These are phyloP conservation scores for Daldinia sp. DNA, from an alignment of 2,329 filamentous ascomycete species.

Conservation along the genomic window DNA sequence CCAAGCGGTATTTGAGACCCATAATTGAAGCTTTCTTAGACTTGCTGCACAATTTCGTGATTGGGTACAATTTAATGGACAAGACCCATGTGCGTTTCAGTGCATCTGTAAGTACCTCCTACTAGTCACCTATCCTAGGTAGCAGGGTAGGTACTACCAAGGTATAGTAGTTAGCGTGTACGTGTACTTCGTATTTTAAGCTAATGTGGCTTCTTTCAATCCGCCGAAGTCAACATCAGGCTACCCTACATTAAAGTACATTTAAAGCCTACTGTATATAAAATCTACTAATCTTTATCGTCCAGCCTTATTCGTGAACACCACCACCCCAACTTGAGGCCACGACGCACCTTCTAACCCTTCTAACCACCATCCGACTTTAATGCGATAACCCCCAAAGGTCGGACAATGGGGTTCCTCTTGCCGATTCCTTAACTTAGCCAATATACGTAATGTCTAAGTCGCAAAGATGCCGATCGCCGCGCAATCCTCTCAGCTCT, in stretches of 20 bases:
- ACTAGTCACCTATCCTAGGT: no score
- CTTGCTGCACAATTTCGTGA: background rate
- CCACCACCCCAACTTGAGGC: constrained; percentile 29
- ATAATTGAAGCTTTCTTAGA: constrained; percentile 33
- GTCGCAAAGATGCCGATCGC: constrained; percentile 45
- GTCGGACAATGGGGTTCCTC: constrained; percentile 23
- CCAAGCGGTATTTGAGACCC: background rate
- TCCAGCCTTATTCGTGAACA: constrained; percentile 34
- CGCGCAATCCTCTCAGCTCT: constrained; percentile 57
- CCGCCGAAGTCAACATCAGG: constrained; percentile 18
- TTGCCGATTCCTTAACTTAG: constrained; percentile 21
- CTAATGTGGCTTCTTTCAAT: constrained; percentile 27
- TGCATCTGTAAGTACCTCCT: background rate
- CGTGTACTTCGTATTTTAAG: constrained; percentile 13
- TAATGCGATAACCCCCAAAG: constrained; percentile 29
- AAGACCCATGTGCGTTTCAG: constrained; percentile 13
- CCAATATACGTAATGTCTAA: constrained; percentile 18
- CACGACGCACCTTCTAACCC: constrained; percentile 36
- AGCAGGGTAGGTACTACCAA: no score
- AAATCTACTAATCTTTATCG: constrained; percentile 16
- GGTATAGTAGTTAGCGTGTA: background rate
- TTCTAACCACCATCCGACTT: constrained; percentile 29
- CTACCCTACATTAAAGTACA: background rate
- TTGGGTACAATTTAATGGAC: constrained; percentile 21
- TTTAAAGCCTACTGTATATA: no score